Percentiles rank a stretch among this genome's conserved stretches.
Evolutionary conservation across 1,284 basidiomycete genomes (phyloP).

Genomic region (Ganoderma leucocontextum): DNA sequence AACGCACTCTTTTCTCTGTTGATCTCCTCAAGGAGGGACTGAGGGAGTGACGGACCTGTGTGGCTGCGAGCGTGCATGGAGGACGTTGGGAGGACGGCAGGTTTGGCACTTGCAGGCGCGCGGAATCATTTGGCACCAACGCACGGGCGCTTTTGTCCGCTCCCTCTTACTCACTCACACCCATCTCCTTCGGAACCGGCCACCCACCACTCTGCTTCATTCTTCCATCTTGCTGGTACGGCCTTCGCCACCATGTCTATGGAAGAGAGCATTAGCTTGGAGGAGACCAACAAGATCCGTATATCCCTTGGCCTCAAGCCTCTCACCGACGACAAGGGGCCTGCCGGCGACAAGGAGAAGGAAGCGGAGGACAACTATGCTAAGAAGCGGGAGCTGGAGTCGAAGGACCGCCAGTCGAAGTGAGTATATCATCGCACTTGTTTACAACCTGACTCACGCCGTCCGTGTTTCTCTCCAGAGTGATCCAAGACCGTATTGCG

Average conservation of each 20-base stretch:
- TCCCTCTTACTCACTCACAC: conserved; percentile 12
- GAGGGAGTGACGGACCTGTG: conserved; percentile 40
- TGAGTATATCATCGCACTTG: conserved; percentile 46
- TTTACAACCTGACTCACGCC: conserved; percentile 10
- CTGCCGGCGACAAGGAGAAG: conserved; percentile 76
- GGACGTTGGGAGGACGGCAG: neutral
- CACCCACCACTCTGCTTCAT: conserved; percentile 3
- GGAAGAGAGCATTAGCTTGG: conserved; percentile 92
- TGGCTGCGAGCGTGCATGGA: conserved; percentile 35
- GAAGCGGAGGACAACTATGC: conserved; percentile 88
- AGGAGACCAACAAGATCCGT: conserved; percentile 98
- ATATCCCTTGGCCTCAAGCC: conserved; percentile 95
- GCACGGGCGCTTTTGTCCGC: conserved; percentile 10
- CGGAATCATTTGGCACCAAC: conserved; percentile 9
- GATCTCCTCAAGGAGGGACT: conserved; percentile 44
- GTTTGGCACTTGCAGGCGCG: conserved; percentile 22
- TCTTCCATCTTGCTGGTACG: conserved; percentile 1
- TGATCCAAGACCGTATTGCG: conserved; percentile 81
- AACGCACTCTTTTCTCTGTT: conserved; percentile 28
- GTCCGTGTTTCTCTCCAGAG: conserved; percentile 53
- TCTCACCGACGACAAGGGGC: conserved; percentile 79
- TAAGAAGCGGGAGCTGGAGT: conserved; percentile 73
- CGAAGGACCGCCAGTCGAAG: conserved; percentile 80
- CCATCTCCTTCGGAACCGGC: conserved; percentile 5
- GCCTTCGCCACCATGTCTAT: conserved; percentile 59